Conservation (phyloP, 2,329 filamentous ascomycete species). For the Sporothrix brasiliensis region DNA sequence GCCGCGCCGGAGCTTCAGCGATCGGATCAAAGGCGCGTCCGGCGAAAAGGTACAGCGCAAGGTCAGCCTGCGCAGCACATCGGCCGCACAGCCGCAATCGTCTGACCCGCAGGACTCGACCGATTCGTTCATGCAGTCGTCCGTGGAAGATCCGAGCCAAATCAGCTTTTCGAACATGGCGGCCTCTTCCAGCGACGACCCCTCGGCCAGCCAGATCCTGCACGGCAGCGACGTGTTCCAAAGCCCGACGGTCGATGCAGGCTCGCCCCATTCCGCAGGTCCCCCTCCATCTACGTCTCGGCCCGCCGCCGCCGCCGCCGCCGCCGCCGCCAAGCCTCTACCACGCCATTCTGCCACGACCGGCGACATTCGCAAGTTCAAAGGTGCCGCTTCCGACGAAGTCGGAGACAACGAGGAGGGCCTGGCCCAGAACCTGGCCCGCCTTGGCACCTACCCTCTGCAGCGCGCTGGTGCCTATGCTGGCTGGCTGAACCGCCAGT, state of each 20-base stretch:
- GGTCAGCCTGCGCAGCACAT: neutral
- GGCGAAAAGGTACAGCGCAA: neutral
- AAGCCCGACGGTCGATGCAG: constrained; percentile 66
- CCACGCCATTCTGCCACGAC: constrained; percentile 47
- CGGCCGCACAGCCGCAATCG: constrained; percentile 34
- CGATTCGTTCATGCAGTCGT: constrained; percentile 74
- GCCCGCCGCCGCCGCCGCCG: neutral
- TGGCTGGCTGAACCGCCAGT: constrained; percentile 76
- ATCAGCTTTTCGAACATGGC: constrained; percentile 66
- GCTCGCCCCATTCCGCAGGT: neutral
- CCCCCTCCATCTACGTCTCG: neutral
- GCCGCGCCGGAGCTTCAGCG: constrained; percentile 65
- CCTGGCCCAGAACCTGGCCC: constrained; percentile 54
- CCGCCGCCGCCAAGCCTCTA: neutral
- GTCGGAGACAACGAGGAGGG: constrained; percentile 45
- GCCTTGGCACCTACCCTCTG: constrained; percentile 73
- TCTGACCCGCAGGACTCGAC: constrained; percentile 64
- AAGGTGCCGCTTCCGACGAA: constrained; percentile 31
- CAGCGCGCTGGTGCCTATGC: constrained; percentile 83
- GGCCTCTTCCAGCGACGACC: constrained; percentile 71
- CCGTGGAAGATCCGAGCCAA: constrained; percentile 65
- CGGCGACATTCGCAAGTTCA: constrained; percentile 41
- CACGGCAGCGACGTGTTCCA: constrained; percentile 86
- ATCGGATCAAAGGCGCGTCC: constrained; percentile 47
- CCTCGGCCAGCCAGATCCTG: constrained; percentile 89